These are phyloP conservation scores for Phytophthora multivora DNA, from an alignment of 352 stramenopile species.

Conservation along the genomic window DNA sequence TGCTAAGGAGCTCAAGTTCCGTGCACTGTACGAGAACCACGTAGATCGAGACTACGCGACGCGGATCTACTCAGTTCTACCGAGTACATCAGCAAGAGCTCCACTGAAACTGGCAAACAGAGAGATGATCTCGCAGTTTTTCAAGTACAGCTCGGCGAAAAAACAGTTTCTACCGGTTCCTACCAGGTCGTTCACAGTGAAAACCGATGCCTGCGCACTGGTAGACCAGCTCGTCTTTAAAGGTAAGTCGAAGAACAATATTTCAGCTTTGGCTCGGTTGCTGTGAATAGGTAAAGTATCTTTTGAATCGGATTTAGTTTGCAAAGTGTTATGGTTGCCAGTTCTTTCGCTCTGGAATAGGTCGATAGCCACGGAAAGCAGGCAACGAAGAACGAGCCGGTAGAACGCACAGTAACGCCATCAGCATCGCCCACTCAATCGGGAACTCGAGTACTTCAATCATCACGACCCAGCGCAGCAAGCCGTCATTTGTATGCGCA, in stretches of 20 bases:
- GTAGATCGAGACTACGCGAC: conserved; percentile 46
- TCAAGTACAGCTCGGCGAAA: conserved; percentile 86
- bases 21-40: conserved; percentile 73
- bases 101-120: conserved; percentile 27
- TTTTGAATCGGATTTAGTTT: too few species aligned
- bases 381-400: conserved; percentile 54
- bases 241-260: conserved; percentile 34
- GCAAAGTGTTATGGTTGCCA: conserved; percentile 12
- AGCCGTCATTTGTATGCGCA: conserved; percentile 22
- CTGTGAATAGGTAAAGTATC: conserved; percentile 1
- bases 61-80: conserved; percentile 48
- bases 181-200: conserved; percentile 72
- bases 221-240: conserved; percentile 59
- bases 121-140: conserved; percentile 69
- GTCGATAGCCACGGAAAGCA: conserved; percentile 60
- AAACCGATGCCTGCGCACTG: conserved; percentile 75
- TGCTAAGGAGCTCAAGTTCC: conserved; percentile 74
- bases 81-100: conserved; percentile 28
- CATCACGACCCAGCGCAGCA: conserved; percentile 65
- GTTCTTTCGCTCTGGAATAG: conserved; percentile 39
- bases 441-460: conserved; percentile 67
- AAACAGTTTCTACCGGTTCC: conserved; percentile 76
- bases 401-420: conserved; percentile 63
- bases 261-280: conserved; percentile 12
- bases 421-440: conserved; percentile 62